phyloP scores from a whole-genome alignment of 805 yeast genomes.

The Saturnispora mendoncae region DNA sequence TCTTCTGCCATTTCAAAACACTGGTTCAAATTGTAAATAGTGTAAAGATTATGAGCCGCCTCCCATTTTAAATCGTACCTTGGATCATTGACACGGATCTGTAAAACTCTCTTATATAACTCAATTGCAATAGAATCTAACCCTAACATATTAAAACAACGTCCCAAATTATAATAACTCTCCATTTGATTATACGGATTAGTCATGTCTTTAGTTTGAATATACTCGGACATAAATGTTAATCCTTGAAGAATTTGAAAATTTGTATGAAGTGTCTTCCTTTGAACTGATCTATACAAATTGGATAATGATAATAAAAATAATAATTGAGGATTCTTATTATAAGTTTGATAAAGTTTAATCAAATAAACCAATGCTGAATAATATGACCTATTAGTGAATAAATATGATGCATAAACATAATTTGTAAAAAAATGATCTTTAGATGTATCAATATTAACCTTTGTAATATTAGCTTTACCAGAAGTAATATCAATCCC shows the following conservation, averaged over 20 bases:
- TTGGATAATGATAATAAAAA: conserved; percentile 71
- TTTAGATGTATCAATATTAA: conserved; percentile 35
- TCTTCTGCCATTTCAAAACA: conserved; percentile 55
- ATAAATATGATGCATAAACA: conserved; percentile 72
- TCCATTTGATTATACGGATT: conserved; percentile 57
- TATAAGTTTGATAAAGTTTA: conserved; percentile 57
- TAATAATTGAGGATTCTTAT: conserved; percentile 71
- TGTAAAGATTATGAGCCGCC: conserved; percentile 77
- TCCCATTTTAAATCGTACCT: conserved; percentile 51
- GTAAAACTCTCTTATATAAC: conserved; percentile 64
- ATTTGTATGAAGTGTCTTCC: conserved; percentile 79
- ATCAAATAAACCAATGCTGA: conserved; percentile 74
- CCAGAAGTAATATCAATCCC: conserved; percentile 57
- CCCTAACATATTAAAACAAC: conserved; percentile 79
- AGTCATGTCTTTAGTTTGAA: conserved; percentile 31
- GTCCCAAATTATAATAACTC: conserved; percentile 71
- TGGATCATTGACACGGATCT: conserved; percentile 36
- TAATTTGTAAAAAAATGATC: conserved; percentile 57
- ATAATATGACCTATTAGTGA: conserved; percentile 72
- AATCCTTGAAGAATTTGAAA: conserved; percentile 83
- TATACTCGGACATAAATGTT: conserved; percentile 66
- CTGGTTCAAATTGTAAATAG: conserved; percentile 70
- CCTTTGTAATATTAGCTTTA: conserved; percentile 64
- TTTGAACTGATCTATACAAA: conserved; percentile 84
- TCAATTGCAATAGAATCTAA: conserved; percentile 61